These are phyloP conservation scores for Alternaria sp. DNA, from an alignment of 2,329 filamentous ascomycete species.

Conservation along the genomic window DNA sequence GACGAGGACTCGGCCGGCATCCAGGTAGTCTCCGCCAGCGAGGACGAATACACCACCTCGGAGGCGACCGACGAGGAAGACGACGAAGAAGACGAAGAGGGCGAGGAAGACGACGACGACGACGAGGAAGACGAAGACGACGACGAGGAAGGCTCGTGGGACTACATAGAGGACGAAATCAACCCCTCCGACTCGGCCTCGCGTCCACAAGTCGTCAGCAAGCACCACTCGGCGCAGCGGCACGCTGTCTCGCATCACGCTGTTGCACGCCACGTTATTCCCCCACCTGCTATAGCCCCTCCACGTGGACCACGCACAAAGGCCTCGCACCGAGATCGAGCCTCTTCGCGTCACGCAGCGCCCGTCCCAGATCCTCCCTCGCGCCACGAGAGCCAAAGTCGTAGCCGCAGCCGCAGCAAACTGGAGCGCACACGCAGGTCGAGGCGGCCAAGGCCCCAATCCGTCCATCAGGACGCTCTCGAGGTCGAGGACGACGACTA, in stretches of 20 bases:
- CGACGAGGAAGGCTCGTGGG: slow-evolving; percentile 36
- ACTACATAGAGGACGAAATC: slow-evolving; percentile 53
- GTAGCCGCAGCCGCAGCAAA: slow-evolving; percentile 42
- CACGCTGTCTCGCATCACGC: slow-evolving; percentile 30
- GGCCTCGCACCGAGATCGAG: slow-evolving; percentile 45
- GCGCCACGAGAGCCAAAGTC: slow-evolving; percentile 44
- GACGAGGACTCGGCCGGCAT: slow-evolving; percentile 47
- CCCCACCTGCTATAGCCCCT: slow-evolving; percentile 41
- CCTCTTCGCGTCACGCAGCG: slow-evolving; percentile 50
- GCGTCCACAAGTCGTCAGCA: slow-evolving; percentile 41
- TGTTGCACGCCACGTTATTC: slow-evolving; percentile 37
- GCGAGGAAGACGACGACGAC: slow-evolving; percentile 35
- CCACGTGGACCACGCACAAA: slow-evolving; percentile 51
- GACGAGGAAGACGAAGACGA: slow-evolving; percentile 39
- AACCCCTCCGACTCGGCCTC: slow-evolving; percentile 61
- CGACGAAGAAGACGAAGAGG: slow-evolving; percentile 35
- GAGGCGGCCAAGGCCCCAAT: slow-evolving; percentile 45
- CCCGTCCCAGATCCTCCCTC: slow-evolving; percentile 43
- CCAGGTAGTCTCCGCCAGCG: slow-evolving; percentile 42
- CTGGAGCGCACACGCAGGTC: slow-evolving; percentile 40
- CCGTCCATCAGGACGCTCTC: slow-evolving; percentile 53
- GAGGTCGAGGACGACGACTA: slow-evolving; percentile 59
- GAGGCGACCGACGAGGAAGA: slow-evolving; percentile 38
- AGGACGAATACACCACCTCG: slow-evolving; percentile 40
- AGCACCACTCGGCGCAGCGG: slow-evolving; percentile 33